Percentiles rank a stretch among this genome's conserved stretches.
Evolutionary conservation across 2,329 filamentous ascomycete species (phyloP).

Genomic region (Albophoma yamanashiensis): DNA sequence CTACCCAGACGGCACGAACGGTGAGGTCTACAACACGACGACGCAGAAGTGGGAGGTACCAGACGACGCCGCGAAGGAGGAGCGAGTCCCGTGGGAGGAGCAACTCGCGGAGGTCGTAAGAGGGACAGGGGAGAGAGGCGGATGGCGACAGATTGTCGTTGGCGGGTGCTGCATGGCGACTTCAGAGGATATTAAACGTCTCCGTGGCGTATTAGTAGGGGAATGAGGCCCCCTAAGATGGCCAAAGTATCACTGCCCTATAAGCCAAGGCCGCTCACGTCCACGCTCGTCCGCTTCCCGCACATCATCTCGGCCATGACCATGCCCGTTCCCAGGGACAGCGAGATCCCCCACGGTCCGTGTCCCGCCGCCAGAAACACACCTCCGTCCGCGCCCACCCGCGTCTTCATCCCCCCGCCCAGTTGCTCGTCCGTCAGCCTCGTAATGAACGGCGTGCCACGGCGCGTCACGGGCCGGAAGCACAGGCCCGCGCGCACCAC

Average conservation of each 20-base stretch:
- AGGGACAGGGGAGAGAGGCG: slow-evolving; percentile 20
- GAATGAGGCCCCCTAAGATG: background rate
- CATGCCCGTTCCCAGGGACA: slow-evolving; percentile 57
- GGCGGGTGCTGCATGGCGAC: slow-evolving; percentile 43
- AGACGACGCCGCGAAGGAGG: slow-evolving; percentile 8
- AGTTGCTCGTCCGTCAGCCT: slow-evolving; percentile 46
- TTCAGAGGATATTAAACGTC: slow-evolving; percentile 21
- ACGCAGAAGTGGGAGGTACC: slow-evolving; percentile 49
- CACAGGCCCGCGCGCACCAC: slow-evolving; percentile 57
- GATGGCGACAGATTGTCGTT: slow-evolving; percentile 36
- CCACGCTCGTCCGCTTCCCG: slow-evolving; percentile 44
- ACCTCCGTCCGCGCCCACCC: slow-evolving; percentile 38
- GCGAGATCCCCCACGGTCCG: slow-evolving; percentile 63
- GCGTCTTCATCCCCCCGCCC: slow-evolving; percentile 33
- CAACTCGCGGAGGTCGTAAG: slow-evolving; percentile 31
- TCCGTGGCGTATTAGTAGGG: slow-evolving; percentile 9
- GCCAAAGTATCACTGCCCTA: background rate
- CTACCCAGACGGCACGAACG: slow-evolving; percentile 60
- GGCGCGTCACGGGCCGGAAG: slow-evolving; percentile 58
- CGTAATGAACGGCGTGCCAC: slow-evolving; percentile 53
- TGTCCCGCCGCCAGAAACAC: slow-evolving; percentile 65
- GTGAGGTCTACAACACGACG: slow-evolving; percentile 54
- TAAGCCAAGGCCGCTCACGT: slow-evolving; percentile 28
- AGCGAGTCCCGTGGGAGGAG: slow-evolving; percentile 30
- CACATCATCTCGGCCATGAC: slow-evolving; percentile 62